Evolutionary conservation across 192 early-diverging fungal species (phyloP).

Genomic region (Gamsiella multidivaricata): DNA sequence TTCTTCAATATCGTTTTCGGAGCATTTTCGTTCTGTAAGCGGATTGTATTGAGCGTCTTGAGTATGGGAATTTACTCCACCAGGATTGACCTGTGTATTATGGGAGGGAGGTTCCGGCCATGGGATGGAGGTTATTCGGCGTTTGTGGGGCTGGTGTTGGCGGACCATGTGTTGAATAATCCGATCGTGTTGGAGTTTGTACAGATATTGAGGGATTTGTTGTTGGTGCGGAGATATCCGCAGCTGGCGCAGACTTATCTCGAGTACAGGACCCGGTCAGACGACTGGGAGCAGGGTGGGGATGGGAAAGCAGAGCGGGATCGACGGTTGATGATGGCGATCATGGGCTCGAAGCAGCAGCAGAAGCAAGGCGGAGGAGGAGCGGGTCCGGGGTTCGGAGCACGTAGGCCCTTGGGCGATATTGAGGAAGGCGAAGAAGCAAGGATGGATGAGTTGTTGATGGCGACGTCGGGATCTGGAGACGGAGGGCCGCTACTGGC

Average conservation of each 20-base stretch:
- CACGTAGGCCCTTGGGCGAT: slow-evolving; percentile 9
- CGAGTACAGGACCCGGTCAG: slow-evolving; percentile 16
- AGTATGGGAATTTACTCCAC: slow-evolving; percentile 39
- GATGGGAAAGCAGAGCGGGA: neutral
- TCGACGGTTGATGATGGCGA: slow-evolving; percentile 14
- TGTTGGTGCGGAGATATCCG: slow-evolving; percentile 16
- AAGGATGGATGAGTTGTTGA: slow-evolving; percentile 41
- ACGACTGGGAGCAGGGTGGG: neutral
- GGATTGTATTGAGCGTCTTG: slow-evolving; percentile 26
- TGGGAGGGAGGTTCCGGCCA: slow-evolving; percentile 48
- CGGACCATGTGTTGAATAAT: slow-evolving; percentile 47
- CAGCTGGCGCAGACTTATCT: slow-evolving; percentile 27
- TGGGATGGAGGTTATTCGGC: slow-evolving; percentile 54
- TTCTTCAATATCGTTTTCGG: slow-evolving; percentile 56
- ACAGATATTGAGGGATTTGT: slow-evolving; percentile 39
- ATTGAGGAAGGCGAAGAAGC: slow-evolving; percentile 48
- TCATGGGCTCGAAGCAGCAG: slow-evolving; percentile 17
- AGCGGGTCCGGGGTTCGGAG: neutral
- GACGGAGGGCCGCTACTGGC: neutral
- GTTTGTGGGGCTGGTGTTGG: slow-evolving; percentile 46
- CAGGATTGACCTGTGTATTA: slow-evolving; percentile 43
- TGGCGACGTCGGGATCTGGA: slow-evolving; percentile 7
- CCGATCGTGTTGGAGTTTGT: slow-evolving; percentile 51
- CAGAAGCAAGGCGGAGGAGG: neutral
- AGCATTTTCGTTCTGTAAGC: slow-evolving; percentile 46